phyloP scores from a whole-genome alignment of 805 yeast genomes.

The Starmera dryadoides region DNA sequence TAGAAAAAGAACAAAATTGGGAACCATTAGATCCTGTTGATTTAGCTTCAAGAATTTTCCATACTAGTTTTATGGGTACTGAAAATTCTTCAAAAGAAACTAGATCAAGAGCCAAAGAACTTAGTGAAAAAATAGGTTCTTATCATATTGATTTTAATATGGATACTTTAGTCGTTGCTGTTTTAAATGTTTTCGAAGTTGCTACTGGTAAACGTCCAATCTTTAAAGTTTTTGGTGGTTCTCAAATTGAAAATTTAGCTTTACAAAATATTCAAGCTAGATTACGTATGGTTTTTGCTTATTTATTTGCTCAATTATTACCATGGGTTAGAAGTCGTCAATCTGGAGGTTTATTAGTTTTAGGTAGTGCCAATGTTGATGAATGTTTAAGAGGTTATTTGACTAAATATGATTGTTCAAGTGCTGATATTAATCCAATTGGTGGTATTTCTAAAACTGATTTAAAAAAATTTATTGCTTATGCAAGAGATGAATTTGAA shows the following conservation, averaged over 20 bases:
- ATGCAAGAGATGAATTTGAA: conserved; percentile 63
- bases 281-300: conserved; percentile 88
- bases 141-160: conserved; percentile 89
- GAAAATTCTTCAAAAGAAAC: conserved; percentile 87
- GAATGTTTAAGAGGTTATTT: conserved; percentile 93
- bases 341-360: conserved; percentile 70
- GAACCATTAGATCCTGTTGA: conserved; percentile 70
- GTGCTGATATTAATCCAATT: conserved; percentile 96
- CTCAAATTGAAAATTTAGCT: conserved; percentile 86
- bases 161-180: conserved; percentile 75
- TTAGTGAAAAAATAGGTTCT: conserved; percentile 73
- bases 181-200: conserved; percentile 69
- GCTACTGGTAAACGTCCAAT: conserved; percentile 89
- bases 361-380: conserved; percentile 96
- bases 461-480: conserved; percentile 74
- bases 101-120: conserved; percentile 67
- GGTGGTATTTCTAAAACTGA: conserved; percentile 98
- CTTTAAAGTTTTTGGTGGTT: conserved; percentile 90
- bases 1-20: conserved; percentile 41
- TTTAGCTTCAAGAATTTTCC: conserved; percentile 68
- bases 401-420: conserved; percentile 95
- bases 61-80: conserved; percentile 95
- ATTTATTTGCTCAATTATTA: conserved; percentile 85
- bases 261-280: conserved; percentile 96
- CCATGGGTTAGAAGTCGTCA: conserved; percentile 87